A percentile compares a stretch with the other conserved stretches of the same genome.
Conservation (phyloP, 805 yeast species). For the Candida arabinofermentans region DNA sequence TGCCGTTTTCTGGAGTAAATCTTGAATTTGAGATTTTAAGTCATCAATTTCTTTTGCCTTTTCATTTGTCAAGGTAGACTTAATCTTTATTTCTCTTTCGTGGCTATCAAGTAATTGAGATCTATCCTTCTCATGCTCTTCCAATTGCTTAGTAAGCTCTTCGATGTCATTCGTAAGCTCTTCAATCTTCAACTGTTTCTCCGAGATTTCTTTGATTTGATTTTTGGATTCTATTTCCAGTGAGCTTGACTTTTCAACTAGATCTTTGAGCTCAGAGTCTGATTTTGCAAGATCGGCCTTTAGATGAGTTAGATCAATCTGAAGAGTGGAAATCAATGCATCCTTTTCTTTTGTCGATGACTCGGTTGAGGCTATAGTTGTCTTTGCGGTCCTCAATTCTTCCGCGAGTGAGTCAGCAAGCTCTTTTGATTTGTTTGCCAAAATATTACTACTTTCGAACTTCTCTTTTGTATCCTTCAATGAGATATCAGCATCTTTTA, state of each 20-base stretch:
- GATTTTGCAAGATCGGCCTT: background rate
- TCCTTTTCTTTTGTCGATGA: no score
- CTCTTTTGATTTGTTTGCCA: no score
- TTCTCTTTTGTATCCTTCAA: no score
- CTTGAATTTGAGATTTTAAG: constrained; percentile 7
- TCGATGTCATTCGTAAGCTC: background rate
- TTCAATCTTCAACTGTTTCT: background rate
- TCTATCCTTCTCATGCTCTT: constrained; percentile 2
- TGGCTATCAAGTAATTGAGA: constrained; percentile 1
- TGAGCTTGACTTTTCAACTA: background rate
- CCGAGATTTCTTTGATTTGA: background rate
- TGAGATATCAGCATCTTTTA: background rate
- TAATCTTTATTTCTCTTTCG: constrained; percentile 33
- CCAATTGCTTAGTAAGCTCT: background rate
- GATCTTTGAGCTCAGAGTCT: background rate
- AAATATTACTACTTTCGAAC: no score
- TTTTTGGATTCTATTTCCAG: background rate
- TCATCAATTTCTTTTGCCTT: constrained; percentile 6
- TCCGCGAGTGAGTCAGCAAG: no score
- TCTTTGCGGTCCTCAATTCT: no score
- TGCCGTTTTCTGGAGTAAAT: background rate
- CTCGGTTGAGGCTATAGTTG: no score
- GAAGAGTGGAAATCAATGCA: background rate
- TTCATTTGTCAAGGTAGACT: constrained; percentile 4
- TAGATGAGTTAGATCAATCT: background rate